These are phyloP conservation scores for Grosmannia serpens DNA, from an alignment of 2,329 filamentous ascomycete genomes.

Conservation along the genomic window DNA sequence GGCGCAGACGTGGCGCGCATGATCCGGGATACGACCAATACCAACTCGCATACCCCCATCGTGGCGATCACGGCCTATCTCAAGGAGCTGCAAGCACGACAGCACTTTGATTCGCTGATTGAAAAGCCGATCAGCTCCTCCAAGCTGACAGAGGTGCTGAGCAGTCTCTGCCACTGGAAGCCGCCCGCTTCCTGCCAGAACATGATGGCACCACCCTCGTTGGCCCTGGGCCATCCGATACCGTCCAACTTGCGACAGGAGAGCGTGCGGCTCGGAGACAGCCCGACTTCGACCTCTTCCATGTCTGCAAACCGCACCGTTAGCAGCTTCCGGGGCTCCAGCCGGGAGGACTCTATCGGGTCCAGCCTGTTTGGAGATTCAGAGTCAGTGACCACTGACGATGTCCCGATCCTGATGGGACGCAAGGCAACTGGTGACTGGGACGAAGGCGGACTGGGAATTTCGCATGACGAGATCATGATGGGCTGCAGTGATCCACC, in stretches of 20 bases:
- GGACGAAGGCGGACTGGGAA: conserved; percentile 69
- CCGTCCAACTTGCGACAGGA: conserved; percentile 56
- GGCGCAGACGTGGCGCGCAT: conserved; percentile 93
- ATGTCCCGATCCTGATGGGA: conserved; percentile 62
- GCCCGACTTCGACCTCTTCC: conserved; percentile 70
- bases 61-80: conserved; percentile 94
- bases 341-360: conserved; percentile 77
- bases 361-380: conserved; percentile 82
- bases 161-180: conserved; percentile 87
- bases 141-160: conserved; percentile 80
- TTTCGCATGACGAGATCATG: conserved; percentile 49
- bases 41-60: conserved; percentile 88
- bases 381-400: conserved; percentile 67
- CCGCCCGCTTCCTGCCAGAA: conserved; percentile 46
- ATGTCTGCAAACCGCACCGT: conserved; percentile 57
- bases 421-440: conserved; percentile 67
- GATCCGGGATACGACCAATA: conserved; percentile 93
- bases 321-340: conserved; percentile 67
- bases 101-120: conserved; percentile 90
- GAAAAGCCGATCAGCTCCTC: conserved; percentile 93
- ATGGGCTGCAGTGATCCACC: conserved; percentile 19
- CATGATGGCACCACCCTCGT: conserved; percentile 25
- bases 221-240: conserved; percentile 44
- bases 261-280: conserved; percentile 58
- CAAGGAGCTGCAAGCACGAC: conserved; percentile 90